Evolutionary conservation across 1,284 basidiomycete species (phyloP), one percentile per base, ranked within the genome.

Genomic region (Sphaerobolus stellatus): DNA sequence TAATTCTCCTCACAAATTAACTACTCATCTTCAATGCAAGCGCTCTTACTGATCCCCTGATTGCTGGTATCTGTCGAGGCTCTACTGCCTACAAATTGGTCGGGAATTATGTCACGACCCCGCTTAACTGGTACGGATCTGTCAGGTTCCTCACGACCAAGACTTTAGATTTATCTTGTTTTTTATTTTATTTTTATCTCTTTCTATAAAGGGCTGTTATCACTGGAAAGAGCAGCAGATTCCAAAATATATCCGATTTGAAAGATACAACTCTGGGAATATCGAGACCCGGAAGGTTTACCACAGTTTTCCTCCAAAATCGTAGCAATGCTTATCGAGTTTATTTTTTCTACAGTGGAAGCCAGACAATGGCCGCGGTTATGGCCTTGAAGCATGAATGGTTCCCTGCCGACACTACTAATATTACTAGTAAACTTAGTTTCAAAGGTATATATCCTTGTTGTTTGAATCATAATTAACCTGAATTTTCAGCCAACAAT

Each of bases 361-460:
- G 84, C 60, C 88, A 95, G 68, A 93, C 93, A 7, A 98, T 98
- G 94, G 95, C 94, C 2, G 90, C 86, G 58, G 93, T 98, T 24
- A 92, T 98, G 87, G 92, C 90, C 2, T 74, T 93, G 33, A 86
- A 95, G 59, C 84, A 94, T 66, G 83, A 85, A 16, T 96, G 93
- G 93, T 52, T 65, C 38, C 62, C 64, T 44, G 14, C 18, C 9
- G 47, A 50, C 31, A 69, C 77, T 2, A 86, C 86, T 1, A 76
- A 82, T 45, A 41, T 54, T 25, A 46, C 52, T 4, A 30, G 33
- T 28, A 67, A 79, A n/a, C 69, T 92, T 52, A 77, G 85, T 62
- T 96, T 94, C 67, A 78, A 89, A 76, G 82, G 93, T 89, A 59
- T 29, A 68, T 64, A 11, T 25, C 25, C 48, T 46, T 34, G 48